Conservation (phyloP, 2,329 filamentous ascomycete genomes). For the Curvularia spicifera region DNA sequence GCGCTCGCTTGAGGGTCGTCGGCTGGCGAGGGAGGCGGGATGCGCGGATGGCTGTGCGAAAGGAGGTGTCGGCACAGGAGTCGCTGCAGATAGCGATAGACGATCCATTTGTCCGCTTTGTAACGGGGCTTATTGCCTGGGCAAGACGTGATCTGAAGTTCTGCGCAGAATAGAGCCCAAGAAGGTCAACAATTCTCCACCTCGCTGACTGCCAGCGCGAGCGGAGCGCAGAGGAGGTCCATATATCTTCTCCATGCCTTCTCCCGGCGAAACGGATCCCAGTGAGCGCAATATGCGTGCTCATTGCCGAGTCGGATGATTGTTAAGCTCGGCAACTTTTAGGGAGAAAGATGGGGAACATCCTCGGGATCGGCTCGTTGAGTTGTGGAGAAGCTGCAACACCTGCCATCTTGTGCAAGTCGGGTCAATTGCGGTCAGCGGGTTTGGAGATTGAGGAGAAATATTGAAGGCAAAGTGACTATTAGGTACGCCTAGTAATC, state of each 20-base stretch:
- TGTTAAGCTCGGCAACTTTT: conserved; percentile 42
- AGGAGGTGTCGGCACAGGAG: conserved; percentile 27
- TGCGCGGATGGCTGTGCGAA: conserved; percentile 30
- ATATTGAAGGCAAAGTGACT: neutral
- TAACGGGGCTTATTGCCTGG: conserved; percentile 36
- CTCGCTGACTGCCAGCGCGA: conserved; percentile 13
- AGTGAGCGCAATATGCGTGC: conserved; percentile 8
- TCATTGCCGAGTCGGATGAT: conserved; percentile 21
- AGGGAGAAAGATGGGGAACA: conserved; percentile 26
- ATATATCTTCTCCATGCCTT: conserved; percentile 28
- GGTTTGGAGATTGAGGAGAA: neutral
- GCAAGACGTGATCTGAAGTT: conserved; percentile 46
- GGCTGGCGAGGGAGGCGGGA: conserved; percentile 24
- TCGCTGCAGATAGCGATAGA: conserved; percentile 35
- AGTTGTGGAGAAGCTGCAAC: conserved; percentile 11
- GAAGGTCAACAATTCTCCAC: conserved; percentile 21
- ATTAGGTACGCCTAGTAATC: neutral
- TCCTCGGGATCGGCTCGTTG: conserved; percentile 28
- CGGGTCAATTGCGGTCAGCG: neutral
- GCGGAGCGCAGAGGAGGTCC: conserved; percentile 3
- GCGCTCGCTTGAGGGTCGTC: conserved; percentile 32
- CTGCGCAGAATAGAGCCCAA: conserved; percentile 49
- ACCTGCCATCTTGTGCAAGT: neutral
- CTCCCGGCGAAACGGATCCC: conserved; percentile 28
- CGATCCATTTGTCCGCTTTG: conserved; percentile 49